Evolutionary conservation across 73 alveolate genomes (phyloP).

Genomic region (Blepharisma japonicum): DNA sequence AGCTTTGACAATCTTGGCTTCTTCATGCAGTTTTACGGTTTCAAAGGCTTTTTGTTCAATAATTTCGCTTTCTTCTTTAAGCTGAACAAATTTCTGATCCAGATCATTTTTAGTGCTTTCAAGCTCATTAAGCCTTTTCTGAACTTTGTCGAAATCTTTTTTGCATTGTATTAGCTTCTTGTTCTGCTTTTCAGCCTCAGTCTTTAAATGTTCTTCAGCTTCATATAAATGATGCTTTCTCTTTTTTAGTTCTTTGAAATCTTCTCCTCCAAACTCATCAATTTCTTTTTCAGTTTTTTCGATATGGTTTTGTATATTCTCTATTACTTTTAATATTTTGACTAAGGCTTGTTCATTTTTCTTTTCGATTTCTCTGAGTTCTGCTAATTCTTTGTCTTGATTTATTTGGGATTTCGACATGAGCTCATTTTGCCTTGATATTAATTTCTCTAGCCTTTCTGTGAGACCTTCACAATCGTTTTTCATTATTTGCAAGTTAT

Average conservation of each 20-base stretch:
- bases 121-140: constrained; percentile 27
- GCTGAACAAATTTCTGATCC: background rate
- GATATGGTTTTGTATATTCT: constrained; percentile 15
- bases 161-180: constrained; percentile 13
- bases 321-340: constrained; percentile 4
- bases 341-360: constrained; percentile 30
- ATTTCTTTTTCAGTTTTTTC: constrained; percentile 31
- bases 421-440: no score
- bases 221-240: background rate
- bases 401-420: no score
- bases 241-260: constrained; percentile 35
- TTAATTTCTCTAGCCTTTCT: no score
- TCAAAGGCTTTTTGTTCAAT: no score
- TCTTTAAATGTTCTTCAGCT: background rate
- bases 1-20: no score
- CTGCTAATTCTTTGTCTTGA: constrained; percentile 18
- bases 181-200: background rate
- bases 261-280: constrained; percentile 44
- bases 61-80: background rate
- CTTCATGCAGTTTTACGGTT: no score
- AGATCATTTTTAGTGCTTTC: constrained; percentile 17
- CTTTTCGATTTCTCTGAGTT: constrained; percentile 33
- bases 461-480: no score
- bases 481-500: no score
- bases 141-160: constrained; percentile 36